Evolutionary conservation across 164 flowering plant species (phyloP).

Genomic region (Platanus orientalis): DNA sequence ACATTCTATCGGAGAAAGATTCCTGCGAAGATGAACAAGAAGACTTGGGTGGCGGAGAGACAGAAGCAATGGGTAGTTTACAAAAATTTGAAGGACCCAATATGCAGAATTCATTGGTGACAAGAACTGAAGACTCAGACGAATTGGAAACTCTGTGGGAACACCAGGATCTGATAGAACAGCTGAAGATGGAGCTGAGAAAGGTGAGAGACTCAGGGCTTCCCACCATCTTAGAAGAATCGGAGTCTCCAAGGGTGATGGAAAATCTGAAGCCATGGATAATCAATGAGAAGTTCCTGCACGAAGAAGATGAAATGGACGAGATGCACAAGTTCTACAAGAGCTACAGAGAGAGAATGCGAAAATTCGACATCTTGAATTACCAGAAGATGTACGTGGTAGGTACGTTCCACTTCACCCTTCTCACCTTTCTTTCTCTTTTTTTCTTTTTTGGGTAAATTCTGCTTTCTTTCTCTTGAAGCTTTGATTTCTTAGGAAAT

Average conservation of each 20-base stretch:
- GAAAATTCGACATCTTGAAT: conserved; percentile 86
- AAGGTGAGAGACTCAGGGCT: conserved; percentile 77
- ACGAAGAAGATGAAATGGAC: conserved; percentile 43
- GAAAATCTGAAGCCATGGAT: conserved; percentile 90
- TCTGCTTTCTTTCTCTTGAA: too few relatives aligned
- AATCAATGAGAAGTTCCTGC: conserved; percentile 65
- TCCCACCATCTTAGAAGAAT: conserved; percentile 88
- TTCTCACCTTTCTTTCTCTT: not conserved
- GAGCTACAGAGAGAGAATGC: conserved; percentile 81
- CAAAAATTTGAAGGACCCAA: conserved; percentile 15
- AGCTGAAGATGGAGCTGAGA: conserved; percentile 72
- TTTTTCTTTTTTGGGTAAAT: not conserved
- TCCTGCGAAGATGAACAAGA: conserved; percentile 4
- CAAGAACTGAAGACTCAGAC: conserved; percentile 41
- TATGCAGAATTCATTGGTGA: conserved; percentile 15
- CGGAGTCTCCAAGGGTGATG: conserved; percentile 63
- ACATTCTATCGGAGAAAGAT: conserved; percentile 26
- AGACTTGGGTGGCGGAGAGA: not conserved
- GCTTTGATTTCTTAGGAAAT: too few relatives aligned
- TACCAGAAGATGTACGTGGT: conserved; percentile 94
- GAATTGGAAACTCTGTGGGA: conserved; percentile 70
- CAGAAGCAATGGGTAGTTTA: not conserved
- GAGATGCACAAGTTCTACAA: conserved; percentile 80
- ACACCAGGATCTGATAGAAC: conserved; percentile 90
- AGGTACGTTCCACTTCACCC: conserved; percentile 38